Base-by-base conservation (phyloP, 768 basidiomycete genomes). In the Lepiota brunneoincarnata region DNA sequence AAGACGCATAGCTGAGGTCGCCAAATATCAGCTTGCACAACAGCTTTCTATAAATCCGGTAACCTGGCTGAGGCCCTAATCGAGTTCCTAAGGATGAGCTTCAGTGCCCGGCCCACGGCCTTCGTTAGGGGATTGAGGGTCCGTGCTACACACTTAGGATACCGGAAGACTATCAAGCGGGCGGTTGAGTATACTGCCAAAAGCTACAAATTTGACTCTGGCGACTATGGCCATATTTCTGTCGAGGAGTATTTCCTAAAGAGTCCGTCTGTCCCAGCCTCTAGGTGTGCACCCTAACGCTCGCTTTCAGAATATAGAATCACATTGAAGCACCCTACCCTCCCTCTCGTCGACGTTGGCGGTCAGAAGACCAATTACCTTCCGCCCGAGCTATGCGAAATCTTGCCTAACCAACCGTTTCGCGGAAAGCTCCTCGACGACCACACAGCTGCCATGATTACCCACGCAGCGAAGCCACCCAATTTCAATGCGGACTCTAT, bases 401-500 rank as follows among this genome's bases (percentile, higher is more conserved):
- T 93, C 23, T 63, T 79, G 0, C 78, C 83, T 0, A 81, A 84
- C 43, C 87, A 88, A 64, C 75, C 88, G 0, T 91, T 82, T 72
- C 75, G 76, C 18, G 89, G 89, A 9, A 85, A 81, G 59, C 77
- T 93, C 1, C 77, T 78, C 3, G 84, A 83, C 14, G 78, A 80
- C 2, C 86, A 90, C 59, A 91, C 89, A 0, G 78, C 86, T 1
- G 64, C 67, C 7, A 92, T 93, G 91, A 87, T 93, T 51, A 77
- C 69, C 9, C 72, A 71, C 43, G 89, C 91, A 0, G 89, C 88
- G 52, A 82, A 84, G 40, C 79, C 79, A 1, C 91, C 91, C 1
- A 80, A 76, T n/a, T 68, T 79, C 58, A 93, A 92, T 62, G 89
- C 84, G 0, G 60, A 61, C 2, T 60, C 76, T 17, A 91, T 93